A percentile compares a stretch with the other conserved stretches of the same genome.
Conservation (phyloP, 225 moss, liverwort and hornwort genomes). For the Polytrichum formosum region DNA sequence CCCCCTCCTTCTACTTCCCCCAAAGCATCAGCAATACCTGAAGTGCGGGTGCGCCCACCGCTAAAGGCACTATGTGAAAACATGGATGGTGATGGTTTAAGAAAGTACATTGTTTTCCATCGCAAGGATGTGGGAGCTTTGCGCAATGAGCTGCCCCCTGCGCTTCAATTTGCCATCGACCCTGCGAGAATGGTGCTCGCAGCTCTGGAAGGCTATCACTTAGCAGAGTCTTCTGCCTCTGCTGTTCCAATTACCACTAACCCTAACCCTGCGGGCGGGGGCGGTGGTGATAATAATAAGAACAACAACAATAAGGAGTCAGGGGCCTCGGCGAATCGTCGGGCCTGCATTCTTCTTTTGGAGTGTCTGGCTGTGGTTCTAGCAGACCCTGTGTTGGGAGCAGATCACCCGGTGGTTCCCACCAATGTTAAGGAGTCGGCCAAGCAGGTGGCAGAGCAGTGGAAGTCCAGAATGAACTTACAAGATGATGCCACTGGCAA, state of each 20-base stretch:
- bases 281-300: conserved; percentile 39
- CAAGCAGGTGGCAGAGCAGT: conserved; percentile 81
- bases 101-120: conserved; percentile 99
- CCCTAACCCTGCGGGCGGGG: conserved; percentile 32
- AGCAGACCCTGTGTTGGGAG: conserved; percentile 72
- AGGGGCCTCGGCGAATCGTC: conserved; percentile 73
- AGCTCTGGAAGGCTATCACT: conserved; percentile 98
- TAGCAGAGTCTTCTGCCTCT: conserved; percentile 63
- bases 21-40: conserved; percentile 75
- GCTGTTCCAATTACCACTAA: conserved; percentile 43
- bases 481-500: conserved; percentile 77
- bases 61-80: conserved; percentile 98
- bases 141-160: conserved; percentile 97
- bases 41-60: conserved; percentile 99
- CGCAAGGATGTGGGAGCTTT: conserved; percentile 99
- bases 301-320: conserved; percentile 63
- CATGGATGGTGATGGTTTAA: conserved; percentile 99
- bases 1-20: conserved; percentile 42
- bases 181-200: conserved; percentile 96
- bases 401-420: conserved; percentile 50
- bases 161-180: conserved; percentile 99
- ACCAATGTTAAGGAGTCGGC: conserved; percentile 55
- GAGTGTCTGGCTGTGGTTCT: conserved; percentile 73
- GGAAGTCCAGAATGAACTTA: conserved; percentile 76
- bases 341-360: conserved; percentile 72